phyloP scores from a whole-genome alignment of 352 stramenopile genomes.

The Phytopythium aichiense region DNA sequence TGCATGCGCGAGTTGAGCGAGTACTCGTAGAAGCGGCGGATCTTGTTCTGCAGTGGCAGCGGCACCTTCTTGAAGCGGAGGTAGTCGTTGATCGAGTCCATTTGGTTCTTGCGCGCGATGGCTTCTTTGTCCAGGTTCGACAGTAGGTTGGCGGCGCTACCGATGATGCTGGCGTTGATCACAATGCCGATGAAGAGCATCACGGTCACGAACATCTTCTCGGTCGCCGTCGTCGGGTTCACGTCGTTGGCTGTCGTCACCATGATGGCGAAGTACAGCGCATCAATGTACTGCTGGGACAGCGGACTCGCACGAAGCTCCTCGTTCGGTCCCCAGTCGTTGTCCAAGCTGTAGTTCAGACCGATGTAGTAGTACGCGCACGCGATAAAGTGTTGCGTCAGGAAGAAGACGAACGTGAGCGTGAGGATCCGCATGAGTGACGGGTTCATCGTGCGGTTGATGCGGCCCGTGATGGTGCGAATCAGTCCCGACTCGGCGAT shows the following conservation, averaged over 20 bases:
- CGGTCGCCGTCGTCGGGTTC: conserved; percentile 39
- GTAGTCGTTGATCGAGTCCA: conserved; percentile 79
- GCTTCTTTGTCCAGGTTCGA: conserved; percentile 72
- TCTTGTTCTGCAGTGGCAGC: conserved; percentile 60
- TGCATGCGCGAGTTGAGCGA: conserved; percentile 49
- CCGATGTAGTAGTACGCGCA: conserved; percentile 69
- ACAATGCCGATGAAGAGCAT: conserved; percentile 78
- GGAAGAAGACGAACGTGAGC: conserved; percentile 60
- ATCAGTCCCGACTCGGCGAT: conserved; percentile 49
- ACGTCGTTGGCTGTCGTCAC: conserved; percentile 64
- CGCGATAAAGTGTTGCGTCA: conserved; percentile 75
- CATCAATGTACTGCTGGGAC: conserved; percentile 44
- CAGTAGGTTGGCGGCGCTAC: conserved; percentile 67
- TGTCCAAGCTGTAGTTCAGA: conserved; percentile 27
- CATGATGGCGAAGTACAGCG: conserved; percentile 66
- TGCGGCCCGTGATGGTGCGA: conserved; percentile 36
- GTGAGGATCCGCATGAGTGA: conserved; percentile 66
- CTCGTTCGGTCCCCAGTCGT: conserved; percentile 38
- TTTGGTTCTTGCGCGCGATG: conserved; percentile 72
- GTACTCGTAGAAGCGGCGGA: conserved; percentile 76
- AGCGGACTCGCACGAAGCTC: conserved; percentile 28
- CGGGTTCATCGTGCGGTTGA: conserved; percentile 63
- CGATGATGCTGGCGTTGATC: conserved; percentile 80
- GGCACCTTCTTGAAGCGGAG: conserved; percentile 80
- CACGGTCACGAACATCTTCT: conserved; percentile 58